Percentiles rank a stretch among this genome's conserved stretches.
phyloP scores from a whole-genome alignment of 1,284 basidiomycete genomes.

The Moesziomyces globuligerus region DNA sequence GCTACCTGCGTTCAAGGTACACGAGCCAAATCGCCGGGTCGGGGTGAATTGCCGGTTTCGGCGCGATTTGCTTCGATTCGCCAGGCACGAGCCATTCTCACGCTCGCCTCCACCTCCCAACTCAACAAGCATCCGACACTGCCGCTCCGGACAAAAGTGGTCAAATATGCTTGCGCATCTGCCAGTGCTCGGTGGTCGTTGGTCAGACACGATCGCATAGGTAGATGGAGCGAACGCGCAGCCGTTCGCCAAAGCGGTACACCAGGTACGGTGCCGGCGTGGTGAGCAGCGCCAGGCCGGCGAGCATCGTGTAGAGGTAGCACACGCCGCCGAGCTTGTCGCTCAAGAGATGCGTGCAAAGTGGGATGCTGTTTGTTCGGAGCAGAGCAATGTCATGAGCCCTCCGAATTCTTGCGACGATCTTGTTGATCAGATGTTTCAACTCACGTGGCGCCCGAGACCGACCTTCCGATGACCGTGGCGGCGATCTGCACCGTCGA shows the following conservation, averaged over 20 bases:
- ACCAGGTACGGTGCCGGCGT: slow-evolving; percentile 21
- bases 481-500: slow-evolving; percentile 23
- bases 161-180: no score
- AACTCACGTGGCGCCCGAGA: slow-evolving; percentile 40
- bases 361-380: slow-evolving; percentile 15
- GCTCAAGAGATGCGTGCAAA: slow-evolving; percentile 27
- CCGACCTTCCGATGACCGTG: slow-evolving; percentile 36
- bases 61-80: neutral
- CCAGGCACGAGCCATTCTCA: slow-evolving; percentile 3
- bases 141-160: neutral
- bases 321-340: slow-evolving; percentile 38
- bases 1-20: no score
- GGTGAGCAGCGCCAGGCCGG: slow-evolving; percentile 26
- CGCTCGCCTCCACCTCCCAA: neutral
- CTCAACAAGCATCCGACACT: no score
- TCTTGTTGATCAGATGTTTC: neutral
- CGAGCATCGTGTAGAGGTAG: slow-evolving; percentile 36
- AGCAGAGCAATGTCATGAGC: neutral
- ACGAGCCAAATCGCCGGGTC: neutral
- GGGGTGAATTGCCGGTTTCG: slow-evolving; percentile 3
- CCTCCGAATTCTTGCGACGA: no score
- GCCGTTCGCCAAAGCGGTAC: slow-evolving; percentile 13
- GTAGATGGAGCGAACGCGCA: slow-evolving; percentile 34
- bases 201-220: no score
- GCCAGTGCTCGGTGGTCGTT: no score